phyloP scores from a whole-genome alignment of 2,329 filamentous ascomycete species.

The Nemania serpens region DNA sequence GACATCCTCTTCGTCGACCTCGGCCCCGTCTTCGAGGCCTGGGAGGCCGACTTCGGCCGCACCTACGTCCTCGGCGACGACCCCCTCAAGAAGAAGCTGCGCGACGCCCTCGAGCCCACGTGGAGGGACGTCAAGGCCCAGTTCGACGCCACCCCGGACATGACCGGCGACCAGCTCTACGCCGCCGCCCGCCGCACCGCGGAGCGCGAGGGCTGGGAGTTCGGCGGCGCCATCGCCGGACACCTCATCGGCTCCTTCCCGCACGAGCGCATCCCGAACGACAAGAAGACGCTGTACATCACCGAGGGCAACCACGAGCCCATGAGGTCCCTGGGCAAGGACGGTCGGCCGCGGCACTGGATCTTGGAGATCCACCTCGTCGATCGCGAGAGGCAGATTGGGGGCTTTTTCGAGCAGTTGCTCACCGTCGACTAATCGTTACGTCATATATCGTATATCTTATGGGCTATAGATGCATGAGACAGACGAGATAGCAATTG shows the following conservation, averaged over 20 bases:
- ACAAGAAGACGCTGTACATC: constrained; percentile 52
- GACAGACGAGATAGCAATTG: no score
- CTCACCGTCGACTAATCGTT: constrained; percentile 33
- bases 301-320: constrained; percentile 48
- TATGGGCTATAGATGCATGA: no score
- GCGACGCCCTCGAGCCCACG: constrained; percentile 52
- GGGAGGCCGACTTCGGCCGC: constrained; percentile 59
- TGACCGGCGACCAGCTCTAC: constrained; percentile 55
- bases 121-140: constrained; percentile 51
- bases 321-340: constrained; percentile 46
- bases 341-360: constrained; percentile 53
- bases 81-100: constrained; percentile 48
- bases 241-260: constrained; percentile 57
- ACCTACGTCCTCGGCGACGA: constrained; percentile 57
- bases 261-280: constrained; percentile 55
- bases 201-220: constrained; percentile 48
- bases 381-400: constrained; percentile 45
- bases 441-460: no score
- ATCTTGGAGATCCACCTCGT: constrained; percentile 56
- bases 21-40: constrained; percentile 56
- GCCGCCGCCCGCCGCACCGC: constrained; percentile 48
- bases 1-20: constrained; percentile 59
- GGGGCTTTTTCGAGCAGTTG: constrained; percentile 51
- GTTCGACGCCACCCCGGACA: constrained; percentile 46
- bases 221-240: constrained; percentile 50